Conservation (phyloP, 352 stramenopile species). For the Pythium utonaiense region DNA sequence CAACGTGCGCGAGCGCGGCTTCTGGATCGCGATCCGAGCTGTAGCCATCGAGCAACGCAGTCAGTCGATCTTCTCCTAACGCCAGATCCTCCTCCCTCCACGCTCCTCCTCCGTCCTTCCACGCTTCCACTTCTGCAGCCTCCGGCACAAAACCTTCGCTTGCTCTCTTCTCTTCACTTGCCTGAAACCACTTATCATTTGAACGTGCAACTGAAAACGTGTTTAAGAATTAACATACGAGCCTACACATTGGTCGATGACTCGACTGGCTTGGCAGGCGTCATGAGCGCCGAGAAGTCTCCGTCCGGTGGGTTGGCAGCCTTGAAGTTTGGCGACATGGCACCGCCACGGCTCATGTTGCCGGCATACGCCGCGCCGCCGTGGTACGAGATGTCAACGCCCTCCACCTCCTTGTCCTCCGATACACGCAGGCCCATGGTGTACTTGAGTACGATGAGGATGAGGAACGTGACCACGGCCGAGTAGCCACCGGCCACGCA, state of each 20-base stretch:
- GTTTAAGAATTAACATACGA: neutral
- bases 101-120: no score
- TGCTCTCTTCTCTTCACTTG: no score
- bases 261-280: slow-evolving; percentile 22
- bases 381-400: slow-evolving; percentile 78
- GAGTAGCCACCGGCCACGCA: slow-evolving; percentile 63
- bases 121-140: no score
- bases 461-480: slow-evolving; percentile 60
- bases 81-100: no score
- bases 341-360: slow-evolving; percentile 29
- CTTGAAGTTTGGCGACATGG: slow-evolving; percentile 29
- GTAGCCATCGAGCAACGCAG: neutral
- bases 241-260: slow-evolving; percentile 3
- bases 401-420: slow-evolving; percentile 73
- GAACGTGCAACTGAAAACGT: neutral
- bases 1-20: neutral
- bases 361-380: slow-evolving; percentile 64
- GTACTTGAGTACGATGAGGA: slow-evolving; percentile 66
- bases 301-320: slow-evolving; percentile 28
- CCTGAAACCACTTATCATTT: no score
- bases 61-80: neutral
- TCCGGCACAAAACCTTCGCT: no score
- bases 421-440: slow-evolving; percentile 68
- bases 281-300: slow-evolving; percentile 35
- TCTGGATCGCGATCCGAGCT: neutral